A percentile compares a stretch with the other conserved stretches of the same genome.
phyloP scores from a whole-genome alignment of 805 yeast genomes.

The Blastobotrys chiropterorum region DNA sequence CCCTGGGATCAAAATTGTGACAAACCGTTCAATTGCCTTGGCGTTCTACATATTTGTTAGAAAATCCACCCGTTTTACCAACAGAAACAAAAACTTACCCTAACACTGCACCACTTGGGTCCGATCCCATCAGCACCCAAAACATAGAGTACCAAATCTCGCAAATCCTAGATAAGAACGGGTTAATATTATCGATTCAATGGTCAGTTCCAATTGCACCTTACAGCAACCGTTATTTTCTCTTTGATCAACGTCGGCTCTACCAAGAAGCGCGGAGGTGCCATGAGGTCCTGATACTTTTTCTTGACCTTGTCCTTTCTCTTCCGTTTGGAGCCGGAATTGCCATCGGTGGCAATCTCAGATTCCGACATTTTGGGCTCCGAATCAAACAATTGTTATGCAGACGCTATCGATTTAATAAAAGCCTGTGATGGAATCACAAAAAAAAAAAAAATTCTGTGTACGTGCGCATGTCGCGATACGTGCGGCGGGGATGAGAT shows the following conservation, averaged over 20 bases:
- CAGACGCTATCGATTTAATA: too few relatives aligned
- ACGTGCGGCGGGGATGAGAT: too few relatives aligned
- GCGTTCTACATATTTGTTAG: slow-evolving; percentile 50
- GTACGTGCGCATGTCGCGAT: too few relatives aligned
- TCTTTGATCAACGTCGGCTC: slow-evolving; percentile 8
- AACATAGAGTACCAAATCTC: slow-evolving; percentile 42
- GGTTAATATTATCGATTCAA: background rate
- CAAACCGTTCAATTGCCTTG: slow-evolving; percentile 44
- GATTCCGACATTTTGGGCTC: too few relatives aligned
- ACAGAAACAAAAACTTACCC: too few relatives aligned
- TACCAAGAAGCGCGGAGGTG: slow-evolving; percentile 20
- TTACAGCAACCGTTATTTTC: slow-evolving; percentile 18
- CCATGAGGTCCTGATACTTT: slow-evolving; percentile 21
- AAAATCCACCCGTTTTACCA: too few relatives aligned
- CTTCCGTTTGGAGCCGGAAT: background rate
- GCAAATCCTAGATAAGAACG: slow-evolving; percentile 35
- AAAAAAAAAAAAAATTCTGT: too few relatives aligned
- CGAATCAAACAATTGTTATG: too few relatives aligned
- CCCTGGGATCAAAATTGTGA: slow-evolving; percentile 62
- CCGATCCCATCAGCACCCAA: slow-evolving; percentile 35
- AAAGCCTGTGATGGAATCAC: too few relatives aligned
- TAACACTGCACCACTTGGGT: slow-evolving; percentile 43
- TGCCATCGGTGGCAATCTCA: too few relatives aligned
- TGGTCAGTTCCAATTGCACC: too few relatives aligned
- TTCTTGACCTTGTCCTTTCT: slow-evolving; percentile 2